Base-by-base conservation (phyloP, 352 stramenopile species). In the Pythium plurisporium region DNA sequence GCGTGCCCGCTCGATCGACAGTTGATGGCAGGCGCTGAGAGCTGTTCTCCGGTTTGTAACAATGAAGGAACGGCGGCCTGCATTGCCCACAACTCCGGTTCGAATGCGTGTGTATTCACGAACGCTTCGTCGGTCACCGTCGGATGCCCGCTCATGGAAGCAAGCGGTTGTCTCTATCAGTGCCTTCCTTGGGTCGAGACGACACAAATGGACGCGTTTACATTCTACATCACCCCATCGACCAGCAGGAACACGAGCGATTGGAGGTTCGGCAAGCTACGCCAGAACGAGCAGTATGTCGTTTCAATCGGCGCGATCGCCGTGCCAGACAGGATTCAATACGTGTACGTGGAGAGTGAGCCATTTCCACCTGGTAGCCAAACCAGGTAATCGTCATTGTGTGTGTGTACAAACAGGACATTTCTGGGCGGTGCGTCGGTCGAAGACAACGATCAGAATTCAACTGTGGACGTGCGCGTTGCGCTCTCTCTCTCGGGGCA, bases 261-360 rank as follows among this genome's bases (percentile, higher is more conserved):
- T 14, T 53, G 27, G 27, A 30, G n/a, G 5, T 1, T 25, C 3
- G 33, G 15, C 5, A 37, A 20, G 19, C 50, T 59, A 20, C 29
- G 30, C 10, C 40, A 59, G 17, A 59, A 29, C 14, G 26, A 52
- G 4, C 27, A 26, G 5, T 51, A 37, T 44, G 19, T 59, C 27
- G 6, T 31, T 9, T 34, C 41, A 3, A 50, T 59, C 25, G 52
- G 40, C 6, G 27, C 27, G 4, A 31, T 59, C n/a, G 52, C 37
- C 5, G 29, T 57, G 36, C 50, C 50, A 3, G 36, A 43, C 17
- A 25, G 50, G 3, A 47, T 57, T 38, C 6, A 48, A 48, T 38
- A 49, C 17, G 40, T 58, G 50, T 58, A 46, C 26, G 50, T 49
- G 3, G 4, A n/a, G 33, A 3, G 11, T 44, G n/a, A n/a, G n/a